Conservation (phyloP, 2,329 filamentous ascomycete species). For the Penicillium sp. region DNA sequence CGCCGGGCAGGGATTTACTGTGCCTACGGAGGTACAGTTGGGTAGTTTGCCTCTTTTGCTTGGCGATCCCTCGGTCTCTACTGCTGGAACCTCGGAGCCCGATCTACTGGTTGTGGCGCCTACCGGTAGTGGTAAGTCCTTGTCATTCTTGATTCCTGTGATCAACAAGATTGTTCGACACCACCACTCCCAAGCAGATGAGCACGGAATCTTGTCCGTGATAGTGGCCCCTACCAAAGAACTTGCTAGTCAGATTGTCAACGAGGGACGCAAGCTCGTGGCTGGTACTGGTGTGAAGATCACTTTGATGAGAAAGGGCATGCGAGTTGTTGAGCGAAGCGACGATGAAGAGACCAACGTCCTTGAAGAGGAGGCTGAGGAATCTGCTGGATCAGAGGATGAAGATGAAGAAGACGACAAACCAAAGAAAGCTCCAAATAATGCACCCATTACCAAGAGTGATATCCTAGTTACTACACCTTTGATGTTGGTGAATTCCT, state of each 20-base stretch:
- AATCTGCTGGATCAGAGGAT: constrained; percentile 39
- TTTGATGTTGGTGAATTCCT: constrained; percentile 71
- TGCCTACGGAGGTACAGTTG: constrained; percentile 93
- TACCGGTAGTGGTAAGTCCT: constrained; percentile 93
- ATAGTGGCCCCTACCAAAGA: constrained; percentile 79
- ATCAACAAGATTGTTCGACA: constrained; percentile 70
- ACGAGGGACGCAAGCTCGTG: constrained; percentile 79
- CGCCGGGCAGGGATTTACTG: constrained; percentile 75
- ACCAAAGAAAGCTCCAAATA: constrained; percentile 26
- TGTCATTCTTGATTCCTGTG: constrained; percentile 86
- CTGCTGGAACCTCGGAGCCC: constrained; percentile 44
- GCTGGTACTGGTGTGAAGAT: constrained; percentile 76
- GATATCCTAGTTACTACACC: constrained; percentile 82
- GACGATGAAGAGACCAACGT: constrained; percentile 41
- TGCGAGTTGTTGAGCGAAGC: constrained; percentile 61
- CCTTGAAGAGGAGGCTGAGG: constrained; percentile 40
- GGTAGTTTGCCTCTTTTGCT: constrained; percentile 79
- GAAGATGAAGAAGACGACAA: constrained; percentile 29
- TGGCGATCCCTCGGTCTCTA: constrained; percentile 44
- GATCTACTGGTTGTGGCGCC: constrained; percentile 88
- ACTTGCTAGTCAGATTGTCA: constrained; percentile 76
- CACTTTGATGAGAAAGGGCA: constrained; percentile 80
- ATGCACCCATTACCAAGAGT: constrained; percentile 63
- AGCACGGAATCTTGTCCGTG: constrained; percentile 65
- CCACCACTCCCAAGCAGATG: constrained; percentile 51